Conservation (phyloP, 441 rosid genomes). For the Mallotus japonicus region DNA sequence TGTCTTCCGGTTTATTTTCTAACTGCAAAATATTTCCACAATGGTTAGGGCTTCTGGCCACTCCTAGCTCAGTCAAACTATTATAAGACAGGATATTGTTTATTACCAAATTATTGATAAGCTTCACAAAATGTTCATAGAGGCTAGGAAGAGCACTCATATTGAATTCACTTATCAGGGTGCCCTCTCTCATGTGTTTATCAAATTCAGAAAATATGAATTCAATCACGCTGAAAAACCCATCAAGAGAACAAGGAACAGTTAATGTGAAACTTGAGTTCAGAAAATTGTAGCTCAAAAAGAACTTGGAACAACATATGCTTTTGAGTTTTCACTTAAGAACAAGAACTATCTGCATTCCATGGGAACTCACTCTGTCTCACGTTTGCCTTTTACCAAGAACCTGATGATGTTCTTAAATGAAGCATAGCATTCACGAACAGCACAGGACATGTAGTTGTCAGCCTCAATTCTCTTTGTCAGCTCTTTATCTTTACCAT, state of each 20-base stretch:
- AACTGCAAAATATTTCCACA: slow-evolving; percentile 42
- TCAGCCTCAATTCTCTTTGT: slow-evolving; percentile 77
- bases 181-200: slow-evolving; percentile 40
- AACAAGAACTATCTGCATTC: slow-evolving; percentile 4
- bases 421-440: slow-evolving; percentile 95
- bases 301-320: slow-evolving; percentile 5
- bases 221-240: slow-evolving; percentile 65
- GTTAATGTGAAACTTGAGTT: slow-evolving; percentile 14
- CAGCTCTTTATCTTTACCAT: slow-evolving; percentile 89
- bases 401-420: slow-evolving; percentile 68
- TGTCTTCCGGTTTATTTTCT: slow-evolving; percentile 69
- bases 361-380: slow-evolving; percentile 55
- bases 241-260: slow-evolving; percentile 14
- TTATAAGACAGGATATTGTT: slow-evolving; percentile 3
- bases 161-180: slow-evolving; percentile 56
- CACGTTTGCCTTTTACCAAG: slow-evolving; percentile 76
- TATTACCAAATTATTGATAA: slow-evolving; percentile 82
- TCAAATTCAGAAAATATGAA: slow-evolving; percentile 66
- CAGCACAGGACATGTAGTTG: slow-evolving; percentile 87
- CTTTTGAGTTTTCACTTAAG: slow-evolving; percentile 6
- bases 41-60: slow-evolving; percentile 15
- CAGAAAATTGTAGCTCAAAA: slow-evolving; percentile 16
- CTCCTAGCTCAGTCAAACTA: slow-evolving; percentile 13
- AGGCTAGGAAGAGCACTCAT: slow-evolving; percentile 95
- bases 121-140: slow-evolving; percentile 79